phyloP scores from a whole-genome alignment of 345 rosid genomes.

The Brassica carinata region DNA sequence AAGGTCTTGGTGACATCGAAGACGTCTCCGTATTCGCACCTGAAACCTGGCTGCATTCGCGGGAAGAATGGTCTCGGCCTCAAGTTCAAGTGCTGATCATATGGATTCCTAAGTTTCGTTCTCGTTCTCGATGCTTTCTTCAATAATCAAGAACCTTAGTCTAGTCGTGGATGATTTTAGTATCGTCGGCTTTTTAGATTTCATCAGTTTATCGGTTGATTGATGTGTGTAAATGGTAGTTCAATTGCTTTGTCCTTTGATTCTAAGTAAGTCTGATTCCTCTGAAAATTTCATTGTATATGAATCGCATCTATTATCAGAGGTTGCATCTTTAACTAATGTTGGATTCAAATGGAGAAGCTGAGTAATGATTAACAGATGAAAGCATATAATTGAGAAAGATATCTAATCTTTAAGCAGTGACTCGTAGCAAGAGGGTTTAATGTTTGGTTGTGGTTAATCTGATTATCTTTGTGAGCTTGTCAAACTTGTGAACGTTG shows the following conservation, averaged over 20 bases:
- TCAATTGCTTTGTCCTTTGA: slow-evolving; percentile 14
- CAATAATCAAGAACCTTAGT: slow-evolving; percentile 12
- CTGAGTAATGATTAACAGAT: neutral
- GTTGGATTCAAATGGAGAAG: slow-evolving; percentile 3
- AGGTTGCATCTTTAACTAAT: neutral
- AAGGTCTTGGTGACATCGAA: slow-evolving; percentile 39
- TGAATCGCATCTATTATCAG: neutral
- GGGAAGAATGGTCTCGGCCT: slow-evolving; percentile 50
- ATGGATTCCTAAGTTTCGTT: neutral
- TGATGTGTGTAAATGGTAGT: slow-evolving; percentile 38
- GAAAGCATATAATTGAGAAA: neutral
- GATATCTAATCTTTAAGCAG: neutral
- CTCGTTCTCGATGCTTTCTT: neutral
- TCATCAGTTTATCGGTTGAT: slow-evolving; percentile 17
- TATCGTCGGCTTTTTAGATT: neutral
- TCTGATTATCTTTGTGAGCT: slow-evolving; percentile 18
- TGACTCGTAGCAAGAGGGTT: neutral
- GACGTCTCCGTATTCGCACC: slow-evolving; percentile 38
- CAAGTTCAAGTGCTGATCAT: slow-evolving; percentile 39
- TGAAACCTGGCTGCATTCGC: slow-evolving; percentile 44
- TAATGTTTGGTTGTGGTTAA: slow-evolving; percentile 1
- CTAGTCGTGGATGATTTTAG: slow-evolving; percentile 16
- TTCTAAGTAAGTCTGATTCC: neutral
- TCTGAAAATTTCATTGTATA: slow-evolving; percentile 19
- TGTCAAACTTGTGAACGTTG: neutral